Evolutionary conservation across 2,329 filamentous ascomycete species (phyloP).

Genomic region (Aspergillus sp.): DNA sequence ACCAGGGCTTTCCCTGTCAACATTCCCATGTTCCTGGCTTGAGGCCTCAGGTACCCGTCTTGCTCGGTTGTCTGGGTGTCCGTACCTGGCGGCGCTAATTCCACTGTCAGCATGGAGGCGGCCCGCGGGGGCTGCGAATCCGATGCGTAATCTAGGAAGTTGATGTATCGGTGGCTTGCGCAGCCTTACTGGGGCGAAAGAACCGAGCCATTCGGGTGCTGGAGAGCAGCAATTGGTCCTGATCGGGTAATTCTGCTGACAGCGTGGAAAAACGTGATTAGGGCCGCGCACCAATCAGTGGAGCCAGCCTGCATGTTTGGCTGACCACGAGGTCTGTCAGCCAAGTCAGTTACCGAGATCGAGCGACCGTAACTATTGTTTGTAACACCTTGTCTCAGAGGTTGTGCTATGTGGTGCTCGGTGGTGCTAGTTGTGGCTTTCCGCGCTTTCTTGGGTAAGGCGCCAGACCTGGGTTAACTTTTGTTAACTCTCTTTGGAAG

Average conservation of each 20-base stretch:
- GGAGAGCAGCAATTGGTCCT: neutral
- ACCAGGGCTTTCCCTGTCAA: neutral
- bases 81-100: neutral
- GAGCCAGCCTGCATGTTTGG: constrained; percentile 20
- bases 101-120: neutral
- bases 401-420: constrained; percentile 3
- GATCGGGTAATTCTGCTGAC: constrained; percentile 1
- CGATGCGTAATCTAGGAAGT: neutral
- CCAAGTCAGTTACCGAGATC: neutral
- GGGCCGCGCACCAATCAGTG: constrained; percentile 15
- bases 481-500: neutral
- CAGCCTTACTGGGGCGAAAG: constrained; percentile 23
- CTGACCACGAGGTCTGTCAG: constrained; percentile 22
- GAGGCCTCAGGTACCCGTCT: neutral
- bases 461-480: neutral
- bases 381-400: constrained; percentile 10
- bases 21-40: neutral
- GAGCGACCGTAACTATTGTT: constrained; percentile 9
- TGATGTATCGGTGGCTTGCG: constrained; percentile 12
- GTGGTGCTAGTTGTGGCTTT: neutral
- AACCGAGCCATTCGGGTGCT: constrained; percentile 8
- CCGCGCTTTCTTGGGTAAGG: constrained; percentile 8
- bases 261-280: constrained; percentile 19
- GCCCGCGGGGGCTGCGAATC: neutral
- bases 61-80: neutral